A percentile compares a stretch with the other conserved stretches of the same genome.
Conservation (phyloP, 2,329 filamentous ascomycete genomes). For the Pochonia chlamydosporia region DNA sequence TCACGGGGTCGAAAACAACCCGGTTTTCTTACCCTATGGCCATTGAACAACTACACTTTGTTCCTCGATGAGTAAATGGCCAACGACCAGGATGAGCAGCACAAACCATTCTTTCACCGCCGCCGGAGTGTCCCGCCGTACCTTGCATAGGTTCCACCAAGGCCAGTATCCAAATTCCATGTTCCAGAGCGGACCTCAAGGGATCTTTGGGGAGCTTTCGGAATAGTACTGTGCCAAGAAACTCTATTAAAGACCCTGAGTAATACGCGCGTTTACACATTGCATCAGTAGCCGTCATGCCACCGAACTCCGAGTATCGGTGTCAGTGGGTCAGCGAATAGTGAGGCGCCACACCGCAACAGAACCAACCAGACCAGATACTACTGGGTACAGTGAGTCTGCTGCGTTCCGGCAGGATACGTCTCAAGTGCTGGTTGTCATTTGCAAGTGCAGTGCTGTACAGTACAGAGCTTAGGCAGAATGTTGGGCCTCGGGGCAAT, state of each 20-base stretch:
- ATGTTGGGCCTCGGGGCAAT: neutral
- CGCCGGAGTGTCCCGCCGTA: too few species aligned
- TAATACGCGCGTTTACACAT: neutral
- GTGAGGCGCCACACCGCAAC: slow-evolving; percentile 1
- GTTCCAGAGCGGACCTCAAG: neutral
- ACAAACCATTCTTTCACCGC: neutral
- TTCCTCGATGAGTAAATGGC: neutral
- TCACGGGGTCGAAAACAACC: neutral
- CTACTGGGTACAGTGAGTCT: neutral
- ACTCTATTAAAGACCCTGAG: neutral
- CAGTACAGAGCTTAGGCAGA: neutral
- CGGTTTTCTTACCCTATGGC: neutral
- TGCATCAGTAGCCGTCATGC: neutral
- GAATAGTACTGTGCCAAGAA: neutral
- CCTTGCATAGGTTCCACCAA: neutral
- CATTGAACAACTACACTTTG: neutral
- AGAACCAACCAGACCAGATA: neutral
- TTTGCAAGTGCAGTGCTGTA: too few species aligned
- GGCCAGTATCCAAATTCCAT: neutral
- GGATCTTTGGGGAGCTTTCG: too few species aligned
- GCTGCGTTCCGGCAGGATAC: too few species aligned
- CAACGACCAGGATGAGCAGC: neutral
- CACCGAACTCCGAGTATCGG: neutral
- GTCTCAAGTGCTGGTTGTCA: too few species aligned
- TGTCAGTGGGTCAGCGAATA: neutral